Evolutionary conservation across 1,139 yeast species (phyloP), one percentile per base, ranked within the genome.

Genomic region (Suhomyces chickasaworum): DNA sequence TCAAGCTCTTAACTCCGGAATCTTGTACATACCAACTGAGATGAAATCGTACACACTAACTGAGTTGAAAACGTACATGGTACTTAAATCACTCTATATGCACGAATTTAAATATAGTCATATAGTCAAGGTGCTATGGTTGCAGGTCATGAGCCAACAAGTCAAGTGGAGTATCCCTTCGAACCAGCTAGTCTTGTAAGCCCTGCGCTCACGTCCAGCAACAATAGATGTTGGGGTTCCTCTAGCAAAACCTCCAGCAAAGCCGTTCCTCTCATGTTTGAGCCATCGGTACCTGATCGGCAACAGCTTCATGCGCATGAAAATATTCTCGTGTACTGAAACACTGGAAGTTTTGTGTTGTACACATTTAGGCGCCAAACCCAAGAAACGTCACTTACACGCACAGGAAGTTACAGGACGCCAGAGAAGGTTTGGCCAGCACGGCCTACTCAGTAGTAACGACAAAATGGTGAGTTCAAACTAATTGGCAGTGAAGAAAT

Each of bases 231-330:
- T 25, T 6, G 29, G 29, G 3, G 5, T 6, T 23, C n/a, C 4
- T 13, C n/a, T 13, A 25, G n/a, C 13, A 25, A 25, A 23, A 25
- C 13, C 29, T 13, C 12, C 12, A 10, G 5, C 13, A 3, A 25
- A 7, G 29, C 29, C 29, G 29, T 25, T 25, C 29, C 4, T 25
- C 29, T 25, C 12, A 7, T 3, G 4, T 10, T 7, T 10, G 13
- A 12, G 29, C n/a, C 39, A 32, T 20, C 23, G 21, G 32, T 29
- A 29, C 32, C 32, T 29, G 32, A 29, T 29, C 32, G 32, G 32
- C 32, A 13, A 6, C 8, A 13, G 32, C 13, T 29, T 15, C 17
- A 29, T 29, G 32, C 32, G 32, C 32, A 29, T 13, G 32, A 29
- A 29, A 29, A 29, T 29, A 29, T 29, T 29, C 32, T 29, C 32